Conservation (phyloP, 805 yeast species). For the Martiniozyma abietophila region DNA sequence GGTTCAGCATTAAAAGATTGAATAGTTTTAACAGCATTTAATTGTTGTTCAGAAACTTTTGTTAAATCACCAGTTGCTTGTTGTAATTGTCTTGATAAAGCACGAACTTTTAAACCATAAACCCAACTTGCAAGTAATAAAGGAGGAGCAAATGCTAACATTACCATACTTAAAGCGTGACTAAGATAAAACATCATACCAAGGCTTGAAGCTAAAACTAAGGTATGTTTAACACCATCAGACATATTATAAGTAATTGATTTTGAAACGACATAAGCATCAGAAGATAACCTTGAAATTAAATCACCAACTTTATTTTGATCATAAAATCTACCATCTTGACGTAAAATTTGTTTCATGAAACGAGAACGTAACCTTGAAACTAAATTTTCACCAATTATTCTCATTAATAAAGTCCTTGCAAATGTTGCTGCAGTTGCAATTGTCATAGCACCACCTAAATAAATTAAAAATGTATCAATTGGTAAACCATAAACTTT, state of each 20-base stretch:
- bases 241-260: constrained; percentile 83
- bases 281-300: constrained; percentile 79
- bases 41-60: constrained; percentile 85
- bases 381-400: constrained; percentile 80
- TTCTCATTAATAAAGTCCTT: constrained; percentile 62
- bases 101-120: constrained; percentile 75
- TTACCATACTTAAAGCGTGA: constrained; percentile 66
- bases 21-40: constrained; percentile 77
- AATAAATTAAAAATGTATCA: constrained; percentile 48
- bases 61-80: constrained; percentile 81
- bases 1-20: constrained; percentile 87
- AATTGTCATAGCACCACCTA: constrained; percentile 53
- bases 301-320: constrained; percentile 87
- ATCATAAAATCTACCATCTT: constrained; percentile 86
- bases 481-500: constrained; percentile 50
- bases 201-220: constrained; percentile 76
- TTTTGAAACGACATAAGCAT: constrained; percentile 81
- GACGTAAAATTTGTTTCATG: constrained; percentile 67
- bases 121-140: constrained; percentile 69
- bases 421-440: constrained; percentile 80
- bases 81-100: constrained; percentile 68
- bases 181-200: constrained; percentile 88
- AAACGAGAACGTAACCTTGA: constrained; percentile 74
- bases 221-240: constrained; percentile 78
- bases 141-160: constrained; percentile 79